phyloP scores from a whole-genome alignment of 2,329 filamentous ascomycete species.

The Alternaria incomplexa region DNA sequence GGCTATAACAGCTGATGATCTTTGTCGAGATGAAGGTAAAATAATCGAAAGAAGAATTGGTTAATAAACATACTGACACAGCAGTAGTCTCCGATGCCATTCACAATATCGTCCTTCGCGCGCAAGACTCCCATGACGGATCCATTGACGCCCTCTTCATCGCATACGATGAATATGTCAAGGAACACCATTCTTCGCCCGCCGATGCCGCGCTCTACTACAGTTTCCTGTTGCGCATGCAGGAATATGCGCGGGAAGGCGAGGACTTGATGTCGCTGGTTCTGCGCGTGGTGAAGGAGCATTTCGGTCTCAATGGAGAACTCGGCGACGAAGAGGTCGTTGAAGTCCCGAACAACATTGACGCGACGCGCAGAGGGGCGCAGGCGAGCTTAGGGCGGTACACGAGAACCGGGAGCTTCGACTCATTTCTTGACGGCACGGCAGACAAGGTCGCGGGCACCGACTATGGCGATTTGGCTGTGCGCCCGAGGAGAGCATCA shows the following conservation, averaged over 20 bases:
- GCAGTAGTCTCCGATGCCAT: slow-evolving; percentile 75
- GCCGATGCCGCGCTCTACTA: slow-evolving; percentile 78
- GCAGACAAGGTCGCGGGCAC: slow-evolving; percentile 59
- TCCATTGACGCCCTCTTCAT: slow-evolving; percentile 76
- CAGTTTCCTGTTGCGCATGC: slow-evolving; percentile 77
- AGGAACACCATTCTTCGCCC: slow-evolving; percentile 70
- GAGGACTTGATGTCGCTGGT: slow-evolving; percentile 71
- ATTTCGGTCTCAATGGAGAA: slow-evolving; percentile 67
- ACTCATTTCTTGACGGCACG: slow-evolving; percentile 64
- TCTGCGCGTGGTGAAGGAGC: slow-evolving; percentile 66
- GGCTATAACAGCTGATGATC: slow-evolving; percentile 46
- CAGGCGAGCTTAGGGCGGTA: slow-evolving; percentile 27
- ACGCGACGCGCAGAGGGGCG: slow-evolving; percentile 30
- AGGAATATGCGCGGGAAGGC: slow-evolving; percentile 30
- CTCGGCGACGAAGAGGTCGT: slow-evolving; percentile 53
- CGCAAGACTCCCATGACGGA: slow-evolving; percentile 70
- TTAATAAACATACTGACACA: slow-evolving; percentile 9
- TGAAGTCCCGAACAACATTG: slow-evolving; percentile 40
- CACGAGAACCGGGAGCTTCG: slow-evolving; percentile 61
- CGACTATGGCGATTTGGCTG: slow-evolving; percentile 27
- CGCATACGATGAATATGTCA: slow-evolving; percentile 80
- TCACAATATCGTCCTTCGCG: slow-evolving; percentile 75
- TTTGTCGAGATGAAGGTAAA: not conserved
- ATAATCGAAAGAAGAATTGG: no score
- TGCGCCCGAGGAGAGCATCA: slow-evolving; percentile 26